Conservation (phyloP, 129 eudicot species). For the Silybum marianum region DNA sequence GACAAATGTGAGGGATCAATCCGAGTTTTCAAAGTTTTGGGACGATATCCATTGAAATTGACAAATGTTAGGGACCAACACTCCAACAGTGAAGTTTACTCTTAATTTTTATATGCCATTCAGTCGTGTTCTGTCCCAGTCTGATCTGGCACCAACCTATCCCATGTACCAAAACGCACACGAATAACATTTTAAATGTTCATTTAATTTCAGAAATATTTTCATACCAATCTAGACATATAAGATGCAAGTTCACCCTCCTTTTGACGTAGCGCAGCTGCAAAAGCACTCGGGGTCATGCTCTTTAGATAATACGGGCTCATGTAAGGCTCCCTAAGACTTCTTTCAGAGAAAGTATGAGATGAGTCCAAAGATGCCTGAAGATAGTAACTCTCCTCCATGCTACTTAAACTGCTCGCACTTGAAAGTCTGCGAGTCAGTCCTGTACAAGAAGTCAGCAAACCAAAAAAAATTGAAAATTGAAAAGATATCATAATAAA, state of each 20-base stretch:
- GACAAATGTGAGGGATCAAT: no score
- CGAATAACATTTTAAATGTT: background rate
- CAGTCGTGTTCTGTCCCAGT: no score
- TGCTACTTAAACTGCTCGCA: conserved; percentile 74
- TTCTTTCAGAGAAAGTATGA: conserved; percentile 57
- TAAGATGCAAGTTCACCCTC: conserved; percentile 97
- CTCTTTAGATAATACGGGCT: conserved; percentile 67
- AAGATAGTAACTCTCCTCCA: conserved; percentile 87
- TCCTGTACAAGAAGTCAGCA: conserved; percentile 47
- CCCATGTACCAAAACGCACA: background rate
- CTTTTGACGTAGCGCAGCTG: conserved; percentile 87
- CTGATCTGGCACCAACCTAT: background rate
- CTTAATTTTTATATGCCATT: no score
- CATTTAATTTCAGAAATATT: background rate
- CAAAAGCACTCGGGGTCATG: conserved; percentile 73
- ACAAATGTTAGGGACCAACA: no score
- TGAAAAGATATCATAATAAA: background rate
- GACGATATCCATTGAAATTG: no score
- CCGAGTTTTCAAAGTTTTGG: no score
- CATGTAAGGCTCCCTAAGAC: conserved; percentile 49
- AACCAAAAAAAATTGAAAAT: background rate
- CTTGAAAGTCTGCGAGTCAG: conserved; percentile 79
- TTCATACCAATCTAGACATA: conserved; percentile 80
- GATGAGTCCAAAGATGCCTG: conserved; percentile 77
- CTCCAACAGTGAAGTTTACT: no score